Evolutionary conservation across 1,284 basidiomycete genomes (phyloP).

Genomic region (Malassezia furfur): DNA sequence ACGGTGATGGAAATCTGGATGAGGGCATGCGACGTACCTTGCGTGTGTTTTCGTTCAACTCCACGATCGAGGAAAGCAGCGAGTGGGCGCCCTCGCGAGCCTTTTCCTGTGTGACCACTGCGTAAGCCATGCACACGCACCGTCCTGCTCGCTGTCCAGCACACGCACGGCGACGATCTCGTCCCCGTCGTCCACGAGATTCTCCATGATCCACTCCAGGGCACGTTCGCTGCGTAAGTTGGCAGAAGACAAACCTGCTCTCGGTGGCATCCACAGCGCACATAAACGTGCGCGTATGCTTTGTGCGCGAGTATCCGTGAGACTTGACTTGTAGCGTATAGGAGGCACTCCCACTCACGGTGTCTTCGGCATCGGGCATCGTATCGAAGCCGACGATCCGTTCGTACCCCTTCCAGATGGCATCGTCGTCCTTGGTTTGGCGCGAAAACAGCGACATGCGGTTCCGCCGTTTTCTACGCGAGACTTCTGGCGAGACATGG

Average conservation of each 20-base stretch:
- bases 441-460: constrained; percentile 15
- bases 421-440: background rate
- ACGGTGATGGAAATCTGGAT: constrained; percentile 74
- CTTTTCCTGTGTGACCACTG: constrained; percentile 58
- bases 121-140: constrained; percentile 50
- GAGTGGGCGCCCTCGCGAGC: constrained; percentile 78
- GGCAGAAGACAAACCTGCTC: constrained; percentile 5
- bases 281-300: constrained; percentile 77
- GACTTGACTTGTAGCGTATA: constrained; percentile 64
- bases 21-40: constrained; percentile 53
- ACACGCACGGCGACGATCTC: constrained; percentile 86
- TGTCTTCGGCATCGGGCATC: constrained; percentile 45
- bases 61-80: constrained; percentile 69
- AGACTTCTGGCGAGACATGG: background rate
- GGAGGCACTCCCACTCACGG: constrained; percentile 31
- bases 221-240: constrained; percentile 25
- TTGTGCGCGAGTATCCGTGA: constrained; percentile 67
- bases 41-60: constrained; percentile 61
- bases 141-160: constrained; percentile 68
- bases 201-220: constrained; percentile 57
- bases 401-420: constrained; percentile 27
- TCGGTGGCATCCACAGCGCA: constrained; percentile 74
- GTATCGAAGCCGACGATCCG: constrained; percentile 46
- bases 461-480: background rate
- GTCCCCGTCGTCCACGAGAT: constrained; percentile 80